Conservation (phyloP, 192 early-diverging fungal genomes). For the Entomortierella beljakovae region DNA sequence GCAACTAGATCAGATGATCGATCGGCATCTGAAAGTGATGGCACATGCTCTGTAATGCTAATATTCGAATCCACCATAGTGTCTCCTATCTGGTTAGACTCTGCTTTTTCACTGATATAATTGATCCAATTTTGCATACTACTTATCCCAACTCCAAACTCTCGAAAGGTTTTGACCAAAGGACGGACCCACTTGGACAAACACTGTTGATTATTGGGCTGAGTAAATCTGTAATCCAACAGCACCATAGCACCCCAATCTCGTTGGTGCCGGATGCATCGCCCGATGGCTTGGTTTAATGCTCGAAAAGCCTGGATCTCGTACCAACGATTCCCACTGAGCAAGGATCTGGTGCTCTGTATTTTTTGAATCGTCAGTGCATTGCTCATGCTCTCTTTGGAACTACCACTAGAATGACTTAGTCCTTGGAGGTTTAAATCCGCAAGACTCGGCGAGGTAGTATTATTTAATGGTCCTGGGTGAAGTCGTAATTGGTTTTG, state of each 20-base stretch:
- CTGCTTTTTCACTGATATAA: not conserved
- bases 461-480: not conserved
- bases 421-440: constrained; percentile 18
- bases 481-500: not conserved
- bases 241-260: constrained; percentile 77
- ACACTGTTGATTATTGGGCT: constrained; percentile 53
- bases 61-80: not conserved
- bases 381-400: not conserved
- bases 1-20: no score
- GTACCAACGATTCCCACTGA: constrained; percentile 71
- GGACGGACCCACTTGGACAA: constrained; percentile 79
- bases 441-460: not conserved
- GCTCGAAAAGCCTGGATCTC: constrained; percentile 71
- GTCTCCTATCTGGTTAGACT: not conserved
- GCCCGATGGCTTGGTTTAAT: constrained; percentile 71
- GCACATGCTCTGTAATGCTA: not conserved
- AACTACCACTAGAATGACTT: constrained; percentile 17
- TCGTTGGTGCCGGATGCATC: constrained; percentile 69
- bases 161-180: constrained; percentile 26
- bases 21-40: no score
- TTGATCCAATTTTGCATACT: constrained; percentile 22
- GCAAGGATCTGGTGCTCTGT: not conserved
- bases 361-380: not conserved
- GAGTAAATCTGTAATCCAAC: constrained; percentile 63
- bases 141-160: constrained; percentile 50